Evolutionary conservation across 805 yeast genomes (phyloP), one percentile per base, ranked within the genome.

Genomic region (Candida yuanshanica): DNA sequence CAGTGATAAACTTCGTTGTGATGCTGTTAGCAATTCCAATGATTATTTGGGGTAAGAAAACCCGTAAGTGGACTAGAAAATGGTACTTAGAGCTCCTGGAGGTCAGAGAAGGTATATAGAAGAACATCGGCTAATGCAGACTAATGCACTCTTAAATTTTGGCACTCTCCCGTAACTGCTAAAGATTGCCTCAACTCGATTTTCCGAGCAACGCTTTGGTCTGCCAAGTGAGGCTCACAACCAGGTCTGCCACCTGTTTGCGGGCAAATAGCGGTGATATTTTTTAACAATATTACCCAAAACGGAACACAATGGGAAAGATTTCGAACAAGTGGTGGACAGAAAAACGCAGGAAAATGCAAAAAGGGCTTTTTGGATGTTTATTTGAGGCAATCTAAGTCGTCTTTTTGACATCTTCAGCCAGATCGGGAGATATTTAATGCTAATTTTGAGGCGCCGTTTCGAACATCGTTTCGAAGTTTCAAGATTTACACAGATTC

Each of bases 11-110:
- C 51, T 69, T 79, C 44, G 70, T 70, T n/a, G 68, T 79, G 17
- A 75, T 80, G 69, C 66, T 73, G 44, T 48, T 74, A 25, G 74
- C 80, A 9, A 55, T 78, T 36, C 87, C 87, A 20, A 70, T 74
- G 58, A 70, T 79, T 35, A 56, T 64, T 18, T 81, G 72, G 65
- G 89, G 89, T 9, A 80, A 81, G 55, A 49, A 56, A 13, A 74
- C 78, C 59, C 67, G 89, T 52, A 64, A 58, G 33, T 72, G 75
- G 75, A 79, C 85, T 8, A 79, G 69, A 59, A 66, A 69, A 36
- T 66, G 72, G 64, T 81, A 81, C 55, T 50, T 77, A 45, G 64
- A 65, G 23, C 73, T 74, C 51, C 68, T 81, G 38, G 79, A 76
- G 52, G 53, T 68, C 37, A 69, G 80, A 62, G 79, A 73, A 46